phyloP scores from a whole-genome alignment of 2,329 filamentous ascomycete genomes.

The Trichoderma breve region DNA sequence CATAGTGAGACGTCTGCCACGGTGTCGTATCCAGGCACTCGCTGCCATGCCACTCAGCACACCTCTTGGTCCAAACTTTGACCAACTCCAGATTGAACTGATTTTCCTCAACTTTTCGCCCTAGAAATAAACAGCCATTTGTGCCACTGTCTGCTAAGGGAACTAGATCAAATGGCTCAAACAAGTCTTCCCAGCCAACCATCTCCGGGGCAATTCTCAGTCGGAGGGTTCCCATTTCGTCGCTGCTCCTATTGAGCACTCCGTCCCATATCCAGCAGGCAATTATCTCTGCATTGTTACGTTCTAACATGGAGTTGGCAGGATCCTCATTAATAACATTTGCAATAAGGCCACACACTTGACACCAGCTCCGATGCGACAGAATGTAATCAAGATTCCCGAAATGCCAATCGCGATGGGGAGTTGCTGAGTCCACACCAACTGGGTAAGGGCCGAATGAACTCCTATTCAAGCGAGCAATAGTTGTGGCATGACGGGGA shows the following conservation, averaged over 20 bases:
- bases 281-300: slow-evolving; percentile 4
- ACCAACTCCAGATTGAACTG: not conserved
- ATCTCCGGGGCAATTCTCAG: slow-evolving; percentile 12
- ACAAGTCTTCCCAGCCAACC: slow-evolving; percentile 8
- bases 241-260: not conserved
- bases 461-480: not conserved
- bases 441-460: not conserved
- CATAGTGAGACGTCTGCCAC: slow-evolving; percentile 7
- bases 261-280: slow-evolving; percentile 20
- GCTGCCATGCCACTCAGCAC: slow-evolving; percentile 9
- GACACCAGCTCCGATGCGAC: not conserved
- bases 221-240: slow-evolving; percentile 7
- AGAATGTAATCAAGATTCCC: slow-evolving; percentile 3
- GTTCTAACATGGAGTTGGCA: not conserved
- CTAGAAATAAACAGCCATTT: not conserved
- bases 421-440: not conserved
- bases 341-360: slow-evolving; percentile 8
- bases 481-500: not conserved
- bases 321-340: not conserved
- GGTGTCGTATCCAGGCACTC: slow-evolving; percentile 9
- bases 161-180: slow-evolving; percentile 17
- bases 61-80: slow-evolving; percentile 1
- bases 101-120: not conserved
- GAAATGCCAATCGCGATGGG: slow-evolving; percentile 17
- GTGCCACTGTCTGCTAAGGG: not conserved